Evolutionary conservation across 345 rosid genomes (phyloP), one percentile per base, ranked within the genome.

Genomic region (Pistacia integerrima): DNA sequence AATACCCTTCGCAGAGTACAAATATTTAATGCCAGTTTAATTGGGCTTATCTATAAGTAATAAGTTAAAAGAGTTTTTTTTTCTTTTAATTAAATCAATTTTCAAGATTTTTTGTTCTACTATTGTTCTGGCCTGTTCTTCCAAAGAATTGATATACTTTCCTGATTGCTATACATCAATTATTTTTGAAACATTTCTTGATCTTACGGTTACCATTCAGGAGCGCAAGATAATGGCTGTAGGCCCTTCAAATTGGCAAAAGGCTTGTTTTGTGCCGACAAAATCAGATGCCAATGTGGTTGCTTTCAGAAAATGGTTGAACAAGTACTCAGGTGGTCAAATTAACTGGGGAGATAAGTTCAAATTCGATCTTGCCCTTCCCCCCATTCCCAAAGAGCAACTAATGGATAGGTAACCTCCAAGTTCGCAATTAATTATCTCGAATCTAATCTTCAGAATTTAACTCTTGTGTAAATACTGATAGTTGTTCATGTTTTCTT

Each of bases 291-390:
- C 89, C 11, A 85, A 81, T 30, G 92, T 94, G 61, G 85, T 90
- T 55, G 86, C 87, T 48, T 94, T 90, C 83, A 86, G 98, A 81
- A 89, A 83, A 73, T 94, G 98, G 97, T 75, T 88, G 59, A 90
- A 87, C 82, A 94, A 86, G 77, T 89, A 88, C 68, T 83, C 89
- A 0, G 91, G 79, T 1, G 84, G 93, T 74, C 85, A 85, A 57
- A 80, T 94, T 36, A 91, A 91, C 36, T 91, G 98, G 98, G 85
- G 83, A 82, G 88, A 93, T 73, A 92, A 88, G 84, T 90, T 59
- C 79, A 83, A 78, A 62, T 87, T 88, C 20, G 82, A 75, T 63
- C 87, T 89, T 77, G 95, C 97, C 3, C 91, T 94, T 56, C 76
- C 87, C 66, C 91, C 96, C 2, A 54, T 54, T 74, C 90, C 93